phyloP scores from a whole-genome alignment of 805 yeast species.

The Monosporozyma aquatica region DNA sequence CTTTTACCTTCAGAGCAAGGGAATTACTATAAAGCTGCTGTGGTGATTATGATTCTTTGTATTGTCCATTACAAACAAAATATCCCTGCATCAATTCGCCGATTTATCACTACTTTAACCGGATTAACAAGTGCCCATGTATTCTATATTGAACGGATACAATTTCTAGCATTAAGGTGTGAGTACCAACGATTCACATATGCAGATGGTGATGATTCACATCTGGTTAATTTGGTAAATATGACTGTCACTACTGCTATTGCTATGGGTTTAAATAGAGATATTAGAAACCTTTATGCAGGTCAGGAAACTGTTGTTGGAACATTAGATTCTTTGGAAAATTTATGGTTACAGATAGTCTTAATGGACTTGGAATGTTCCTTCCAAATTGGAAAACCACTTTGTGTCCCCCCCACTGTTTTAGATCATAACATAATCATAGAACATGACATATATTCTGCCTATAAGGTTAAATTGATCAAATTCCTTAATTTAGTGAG shows the following conservation, averaged over 20 bases:
- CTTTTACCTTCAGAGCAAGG: conserved; percentile 9
- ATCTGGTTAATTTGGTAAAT: conserved; percentile 11
- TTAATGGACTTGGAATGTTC: conserved; percentile 19
- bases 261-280: conserved; percentile 19
- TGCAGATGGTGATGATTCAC: conserved; percentile 22
- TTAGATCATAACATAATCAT: conserved; percentile 1
- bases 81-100: conserved; percentile 16
- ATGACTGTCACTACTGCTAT: conserved; percentile 13
- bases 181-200: conserved; percentile 1
- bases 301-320: conserved; percentile 16
- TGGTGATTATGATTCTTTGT: conserved; percentile 19
- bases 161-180: conserved; percentile 18
- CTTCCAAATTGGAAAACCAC: conserved; percentile 20
- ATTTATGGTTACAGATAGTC: conserved; percentile 23
- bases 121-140: conserved; percentile 23
- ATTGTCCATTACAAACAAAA: conserved; percentile 11
- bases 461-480: conserved; percentile 9
- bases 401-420: conserved; percentile 7
- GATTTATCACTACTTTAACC: conserved; percentile 16
- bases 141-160: conserved; percentile 23
- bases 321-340: conserved; percentile 15
- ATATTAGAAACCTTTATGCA: conserved; percentile 13
- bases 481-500: conserved; percentile 15
- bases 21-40: conserved; percentile 24
- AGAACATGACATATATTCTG: neutral